phyloP scores from a whole-genome alignment of 441 rosid species.

The Lepidium campestre region DNA sequence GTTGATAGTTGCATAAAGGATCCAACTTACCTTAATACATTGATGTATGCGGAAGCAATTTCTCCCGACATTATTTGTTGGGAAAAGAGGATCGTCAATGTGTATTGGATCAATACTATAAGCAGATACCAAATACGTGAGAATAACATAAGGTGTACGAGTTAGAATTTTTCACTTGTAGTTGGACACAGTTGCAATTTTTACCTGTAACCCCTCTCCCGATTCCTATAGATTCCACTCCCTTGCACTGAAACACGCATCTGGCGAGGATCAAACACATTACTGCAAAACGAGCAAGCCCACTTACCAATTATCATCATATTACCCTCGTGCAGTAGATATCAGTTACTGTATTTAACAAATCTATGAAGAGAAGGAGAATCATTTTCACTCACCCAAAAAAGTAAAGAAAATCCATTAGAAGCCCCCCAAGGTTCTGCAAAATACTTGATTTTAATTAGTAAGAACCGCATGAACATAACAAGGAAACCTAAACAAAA shows the following conservation, averaged over 20 bases:
- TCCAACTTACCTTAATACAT: slow-evolving; percentile 77
- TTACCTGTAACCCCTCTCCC: slow-evolving; percentile 97
- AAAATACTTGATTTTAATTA: slow-evolving; percentile 25
- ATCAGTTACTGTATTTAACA: background rate
- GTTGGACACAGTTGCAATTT: slow-evolving; percentile 12
- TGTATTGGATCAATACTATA: slow-evolving; percentile 94
- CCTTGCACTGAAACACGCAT: slow-evolving; percentile 96
- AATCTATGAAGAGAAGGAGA: slow-evolving; percentile 11
- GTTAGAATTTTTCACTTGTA: slow-evolving; percentile 10
- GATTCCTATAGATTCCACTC: slow-evolving; percentile 78
- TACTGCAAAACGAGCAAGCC: slow-evolving; percentile 43
- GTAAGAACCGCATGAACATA: slow-evolving; percentile 5
- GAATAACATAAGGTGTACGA: slow-evolving; percentile 11
- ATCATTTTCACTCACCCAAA: slow-evolving; percentile 71
- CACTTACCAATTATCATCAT: background rate
- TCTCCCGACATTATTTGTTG: slow-evolving; percentile 94
- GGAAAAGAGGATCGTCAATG: slow-evolving; percentile 95
- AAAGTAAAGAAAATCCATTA: slow-evolving; percentile 97
- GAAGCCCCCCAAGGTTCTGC: slow-evolving; percentile 94
- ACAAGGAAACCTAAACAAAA: slow-evolving; percentile 4
- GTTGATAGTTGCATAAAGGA: slow-evolving; percentile 5
- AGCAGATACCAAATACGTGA: slow-evolving; percentile 21
- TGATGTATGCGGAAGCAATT: slow-evolving; percentile 99
- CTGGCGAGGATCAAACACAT: slow-evolving; percentile 98
- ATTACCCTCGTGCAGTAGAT: background rate